These are phyloP conservation scores for Saccharomyces pastorianus DNA, from an alignment of 1,139 yeast genomes.

Conservation along the genomic window DNA sequence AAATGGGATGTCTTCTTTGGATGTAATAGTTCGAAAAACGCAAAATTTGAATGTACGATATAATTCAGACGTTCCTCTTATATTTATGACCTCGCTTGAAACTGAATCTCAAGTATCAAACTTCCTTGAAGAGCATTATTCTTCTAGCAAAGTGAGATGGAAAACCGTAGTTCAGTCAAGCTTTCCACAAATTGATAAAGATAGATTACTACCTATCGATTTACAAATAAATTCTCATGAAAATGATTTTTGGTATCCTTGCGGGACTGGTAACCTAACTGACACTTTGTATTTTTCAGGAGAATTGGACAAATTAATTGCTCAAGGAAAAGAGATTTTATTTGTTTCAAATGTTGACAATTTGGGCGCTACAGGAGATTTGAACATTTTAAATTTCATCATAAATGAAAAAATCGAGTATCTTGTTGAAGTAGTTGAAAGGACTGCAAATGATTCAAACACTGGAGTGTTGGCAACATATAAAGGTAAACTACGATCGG, in stretches of 20 bases:
- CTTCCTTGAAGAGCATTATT: conserved; percentile 89
- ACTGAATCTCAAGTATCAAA: conserved; percentile 87
- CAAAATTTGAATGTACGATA: conserved; percentile 87
- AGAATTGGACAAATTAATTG: conserved; percentile 80
- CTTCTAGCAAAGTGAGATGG: conserved; percentile 91
- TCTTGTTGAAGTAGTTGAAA: conserved; percentile 96
- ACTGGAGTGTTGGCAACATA: conserved; percentile 98
- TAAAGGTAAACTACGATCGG: conserved; percentile 86
- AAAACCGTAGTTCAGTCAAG: conserved; percentile 94
- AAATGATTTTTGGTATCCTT: conserved; percentile 92
- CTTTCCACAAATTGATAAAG: conserved; percentile 91
- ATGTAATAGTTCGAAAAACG: conserved; percentile 90
- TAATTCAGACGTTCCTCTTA: conserved; percentile 88
- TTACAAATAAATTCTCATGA: conserved; percentile 70
- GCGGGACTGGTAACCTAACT: conserved; percentile 97
- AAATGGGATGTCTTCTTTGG: conserved; percentile 95
- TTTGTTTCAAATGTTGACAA: conserved; percentile 98
- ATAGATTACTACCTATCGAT: conserved; percentile 72
- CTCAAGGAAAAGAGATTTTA: conserved; percentile 88
- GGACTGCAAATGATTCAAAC: conserved; percentile 97
- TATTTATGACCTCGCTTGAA: conserved; percentile 97
- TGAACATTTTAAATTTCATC: conserved; percentile 88
- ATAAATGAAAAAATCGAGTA: conserved; percentile 84
- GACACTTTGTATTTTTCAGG: conserved; percentile 87
- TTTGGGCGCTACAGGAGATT: conserved; percentile 95